These are phyloP conservation scores for Nicotiana tomentosiformis DNA, from an alignment of 257 asterid genomes.

Conservation along the genomic window DNA sequence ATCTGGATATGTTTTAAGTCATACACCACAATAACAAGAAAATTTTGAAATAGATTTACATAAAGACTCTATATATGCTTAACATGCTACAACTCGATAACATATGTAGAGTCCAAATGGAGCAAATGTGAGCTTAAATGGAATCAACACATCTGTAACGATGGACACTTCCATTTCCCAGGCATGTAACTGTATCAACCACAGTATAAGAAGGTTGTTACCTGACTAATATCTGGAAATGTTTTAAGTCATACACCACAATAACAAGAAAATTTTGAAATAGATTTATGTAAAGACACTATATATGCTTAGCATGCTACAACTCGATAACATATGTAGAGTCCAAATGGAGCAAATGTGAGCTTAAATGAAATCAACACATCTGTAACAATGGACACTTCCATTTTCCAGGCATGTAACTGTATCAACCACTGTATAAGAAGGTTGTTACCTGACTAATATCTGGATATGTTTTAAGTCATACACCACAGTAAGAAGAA, in stretches of 20 bases:
- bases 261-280: background rate
- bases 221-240: slow-evolving; percentile 24
- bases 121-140: slow-evolving; percentile 44
- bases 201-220: slow-evolving; percentile 28
- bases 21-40: slow-evolving; percentile 21
- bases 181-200: slow-evolving; percentile 61
- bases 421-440: slow-evolving; percentile 38
- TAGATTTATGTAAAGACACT: background rate
- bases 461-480: background rate
- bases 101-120: slow-evolving; percentile 54
- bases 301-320: background rate
- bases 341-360: slow-evolving; percentile 68
- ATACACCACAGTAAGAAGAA: background rate
- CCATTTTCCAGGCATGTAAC: slow-evolving; percentile 58
- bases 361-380: slow-evolving; percentile 26
- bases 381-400: slow-evolving; percentile 60
- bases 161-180: slow-evolving; percentile 50
- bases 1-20: slow-evolving; percentile 14
- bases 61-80: background rate
- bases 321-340: slow-evolving; percentile 14
- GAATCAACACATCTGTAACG: slow-evolving; percentile 51
- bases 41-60: background rate
- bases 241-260: background rate
- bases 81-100: background rate
- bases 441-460: slow-evolving; percentile 43